phyloP scores from a whole-genome alignment of 345 rosid genomes.

The Eucalyptus pauciflora region DNA sequence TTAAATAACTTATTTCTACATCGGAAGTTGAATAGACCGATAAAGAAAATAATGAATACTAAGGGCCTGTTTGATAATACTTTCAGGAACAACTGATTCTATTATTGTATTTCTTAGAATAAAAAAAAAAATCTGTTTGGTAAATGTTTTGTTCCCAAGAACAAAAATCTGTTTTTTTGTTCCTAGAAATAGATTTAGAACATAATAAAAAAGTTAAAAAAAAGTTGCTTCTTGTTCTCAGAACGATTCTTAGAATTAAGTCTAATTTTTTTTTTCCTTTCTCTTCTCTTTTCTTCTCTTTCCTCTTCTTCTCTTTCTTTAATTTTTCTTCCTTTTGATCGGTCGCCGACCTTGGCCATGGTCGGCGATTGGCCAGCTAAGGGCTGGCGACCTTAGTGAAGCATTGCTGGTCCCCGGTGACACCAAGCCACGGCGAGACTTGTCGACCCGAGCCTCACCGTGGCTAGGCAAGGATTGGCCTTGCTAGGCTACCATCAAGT shows the following conservation, averaged over 20 bases:
- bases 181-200: fast-evolving
- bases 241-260: no score
- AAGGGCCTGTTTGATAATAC: no score
- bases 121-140: no score
- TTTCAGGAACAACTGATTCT: fast-evolving
- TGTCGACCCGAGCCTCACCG: fast-evolving
- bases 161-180: no score
- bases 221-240: fast-evolving
- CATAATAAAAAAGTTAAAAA: fast-evolving
- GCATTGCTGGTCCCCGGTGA: fast-evolving
- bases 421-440: fast-evolving
- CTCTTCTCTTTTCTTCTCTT: no score
- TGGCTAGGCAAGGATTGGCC: fast-evolving
- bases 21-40: neutral
- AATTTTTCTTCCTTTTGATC: no score
- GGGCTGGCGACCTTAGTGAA: fast-evolving
- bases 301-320: no score
- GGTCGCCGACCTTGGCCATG: fast-evolving
- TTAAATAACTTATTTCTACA: neutral
- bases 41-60: neutral
- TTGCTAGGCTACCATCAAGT: no score
- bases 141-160: no score
- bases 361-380: fast-evolving
- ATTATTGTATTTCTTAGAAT: no score
- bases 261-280: no score